These are phyloP conservation scores for Triangularia setosa DNA, from an alignment of 2,329 filamentous ascomycete species.

Conservation along the genomic window DNA sequence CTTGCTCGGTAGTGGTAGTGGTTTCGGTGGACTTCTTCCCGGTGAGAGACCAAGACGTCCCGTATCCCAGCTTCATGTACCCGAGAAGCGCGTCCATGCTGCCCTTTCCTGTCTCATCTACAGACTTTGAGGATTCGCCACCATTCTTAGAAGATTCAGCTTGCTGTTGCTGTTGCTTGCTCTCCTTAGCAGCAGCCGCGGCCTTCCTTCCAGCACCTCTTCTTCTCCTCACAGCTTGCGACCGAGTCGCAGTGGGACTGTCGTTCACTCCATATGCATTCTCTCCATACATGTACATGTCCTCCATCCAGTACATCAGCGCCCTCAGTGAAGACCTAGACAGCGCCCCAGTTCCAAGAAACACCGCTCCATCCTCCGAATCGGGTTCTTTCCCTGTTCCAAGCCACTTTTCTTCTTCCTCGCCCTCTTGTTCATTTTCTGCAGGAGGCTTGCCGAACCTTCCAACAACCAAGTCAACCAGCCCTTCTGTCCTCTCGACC, in stretches of 20 bases:
- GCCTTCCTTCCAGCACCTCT: not conserved
- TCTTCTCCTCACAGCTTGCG: conserved; percentile 37
- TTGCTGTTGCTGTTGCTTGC: conserved; percentile 19
- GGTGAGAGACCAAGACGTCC: conserved; percentile 60
- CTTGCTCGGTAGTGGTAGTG: not conserved
- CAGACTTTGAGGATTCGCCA: not conserved
- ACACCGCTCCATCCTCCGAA: conserved; percentile 78
- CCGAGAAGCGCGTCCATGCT: conserved; percentile 55
- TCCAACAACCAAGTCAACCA: conserved; percentile 84
- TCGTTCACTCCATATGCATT: conserved; percentile 81
- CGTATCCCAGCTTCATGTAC: conserved; percentile 64
- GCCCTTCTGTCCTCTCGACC: conserved; percentile 70
- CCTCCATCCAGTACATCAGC: conserved; percentile 82
- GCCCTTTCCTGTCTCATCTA: conserved; percentile 25
- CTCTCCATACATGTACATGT: conserved; percentile 78
- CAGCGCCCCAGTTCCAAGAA: conserved; percentile 73
- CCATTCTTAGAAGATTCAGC: not conserved
- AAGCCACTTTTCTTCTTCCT: conserved; percentile 57
- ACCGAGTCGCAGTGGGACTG: conserved; percentile 65
- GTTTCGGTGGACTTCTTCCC: conserved; percentile 14
- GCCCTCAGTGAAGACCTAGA: conserved; percentile 67
- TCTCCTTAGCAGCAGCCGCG: conserved; percentile 1
- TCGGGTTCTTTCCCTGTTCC: conserved; percentile 65
- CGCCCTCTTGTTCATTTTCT: conserved; percentile 26
- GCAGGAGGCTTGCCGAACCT: conserved; percentile 60